These are phyloP conservation scores for Scheffersomyces coipomensis DNA, from an alignment of 805 yeast genomes.

Conservation along the genomic window DNA sequence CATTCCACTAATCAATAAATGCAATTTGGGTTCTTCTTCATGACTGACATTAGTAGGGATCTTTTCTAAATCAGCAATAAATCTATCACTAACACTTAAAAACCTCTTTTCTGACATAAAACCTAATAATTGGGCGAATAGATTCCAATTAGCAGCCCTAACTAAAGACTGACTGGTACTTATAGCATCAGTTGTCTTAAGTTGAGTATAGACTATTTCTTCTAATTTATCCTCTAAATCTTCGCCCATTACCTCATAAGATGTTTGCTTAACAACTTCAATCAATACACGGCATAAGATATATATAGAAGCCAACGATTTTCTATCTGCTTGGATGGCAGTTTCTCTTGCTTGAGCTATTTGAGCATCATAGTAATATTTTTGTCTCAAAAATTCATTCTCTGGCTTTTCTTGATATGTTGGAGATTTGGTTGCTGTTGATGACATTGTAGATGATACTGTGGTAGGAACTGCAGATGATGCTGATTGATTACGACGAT, in stretches of 20 bases:
- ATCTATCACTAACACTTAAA: slow-evolving; percentile 85
- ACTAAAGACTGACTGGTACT: slow-evolving; percentile 59
- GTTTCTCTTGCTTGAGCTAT: slow-evolving; percentile 52
- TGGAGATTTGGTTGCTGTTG: slow-evolving; percentile 1
- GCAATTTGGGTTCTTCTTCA: slow-evolving; percentile 55
- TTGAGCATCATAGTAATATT: slow-evolving; percentile 28
- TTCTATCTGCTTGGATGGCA: slow-evolving; percentile 82
- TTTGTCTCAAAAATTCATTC: slow-evolving; percentile 18
- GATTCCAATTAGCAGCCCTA: slow-evolving; percentile 89
- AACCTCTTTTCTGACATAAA: slow-evolving; percentile 86
- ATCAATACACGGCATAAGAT: slow-evolving; percentile 88
- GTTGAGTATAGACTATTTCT: slow-evolving; percentile 88
- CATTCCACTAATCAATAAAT: slow-evolving; percentile 88
- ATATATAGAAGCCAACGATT: slow-evolving; percentile 81
- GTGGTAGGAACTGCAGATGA: slow-evolving; percentile 26
- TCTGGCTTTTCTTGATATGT: slow-evolving; percentile 5
- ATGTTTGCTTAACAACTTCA: slow-evolving; percentile 87
- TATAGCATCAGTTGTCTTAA: slow-evolving; percentile 85
- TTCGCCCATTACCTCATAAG: slow-evolving; percentile 69
- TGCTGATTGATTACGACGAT: slow-evolving; percentile 51
- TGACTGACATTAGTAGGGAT: slow-evolving; percentile 46
- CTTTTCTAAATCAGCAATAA: slow-evolving; percentile 88
- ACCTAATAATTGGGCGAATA: slow-evolving; percentile 85
- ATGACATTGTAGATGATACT: not conserved
- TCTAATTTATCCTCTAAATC: slow-evolving; percentile 82